Percentiles rank a stretch among this genome's conserved stretches.
phyloP scores from a whole-genome alignment of 2,329 filamentous ascomycete species.

The Helminthosporium solani region DNA sequence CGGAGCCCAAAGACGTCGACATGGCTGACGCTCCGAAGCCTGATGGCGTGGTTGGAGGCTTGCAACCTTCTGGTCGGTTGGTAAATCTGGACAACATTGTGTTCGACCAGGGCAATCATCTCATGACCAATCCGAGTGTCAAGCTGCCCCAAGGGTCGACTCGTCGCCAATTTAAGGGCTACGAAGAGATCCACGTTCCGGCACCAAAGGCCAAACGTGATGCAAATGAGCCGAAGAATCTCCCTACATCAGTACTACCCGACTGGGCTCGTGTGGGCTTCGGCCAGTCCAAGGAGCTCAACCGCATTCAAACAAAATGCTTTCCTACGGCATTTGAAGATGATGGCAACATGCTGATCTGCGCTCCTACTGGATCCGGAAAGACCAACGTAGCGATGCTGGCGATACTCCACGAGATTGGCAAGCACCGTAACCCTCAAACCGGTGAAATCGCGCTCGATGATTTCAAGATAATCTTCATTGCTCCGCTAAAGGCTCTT shows the following conservation, averaged over 20 bases:
- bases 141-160: slow-evolving; percentile 91
- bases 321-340: slow-evolving; percentile 87
- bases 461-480: slow-evolving; percentile 97
- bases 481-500: slow-evolving; percentile 90
- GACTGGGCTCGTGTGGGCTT: slow-evolving; percentile 91
- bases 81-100: slow-evolving; percentile 95
- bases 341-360: slow-evolving; percentile 97
- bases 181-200: slow-evolving; percentile 97
- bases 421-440: slow-evolving; percentile 84
- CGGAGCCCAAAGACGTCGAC: slow-evolving; percentile 55
- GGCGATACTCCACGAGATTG: slow-evolving; percentile 91
- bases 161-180: slow-evolving; percentile 94
- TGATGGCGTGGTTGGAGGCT: slow-evolving; percentile 67
- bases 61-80: slow-evolving; percentile 82
- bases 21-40: slow-evolving; percentile 43
- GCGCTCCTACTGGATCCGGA: slow-evolving; percentile 93
- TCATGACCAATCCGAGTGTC: slow-evolving; percentile 99
- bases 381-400: slow-evolving; percentile 99
- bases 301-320: slow-evolving; percentile 93
- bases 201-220: slow-evolving; percentile 85
- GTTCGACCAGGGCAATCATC: slow-evolving; percentile 96
- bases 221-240: slow-evolving; percentile 70
- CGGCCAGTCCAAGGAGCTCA: slow-evolving; percentile 80
- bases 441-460: slow-evolving; percentile 96
- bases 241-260: slow-evolving; percentile 84